phyloP scores from a whole-genome alignment of 805 yeast species.

The Yarrowia sp. region DNA sequence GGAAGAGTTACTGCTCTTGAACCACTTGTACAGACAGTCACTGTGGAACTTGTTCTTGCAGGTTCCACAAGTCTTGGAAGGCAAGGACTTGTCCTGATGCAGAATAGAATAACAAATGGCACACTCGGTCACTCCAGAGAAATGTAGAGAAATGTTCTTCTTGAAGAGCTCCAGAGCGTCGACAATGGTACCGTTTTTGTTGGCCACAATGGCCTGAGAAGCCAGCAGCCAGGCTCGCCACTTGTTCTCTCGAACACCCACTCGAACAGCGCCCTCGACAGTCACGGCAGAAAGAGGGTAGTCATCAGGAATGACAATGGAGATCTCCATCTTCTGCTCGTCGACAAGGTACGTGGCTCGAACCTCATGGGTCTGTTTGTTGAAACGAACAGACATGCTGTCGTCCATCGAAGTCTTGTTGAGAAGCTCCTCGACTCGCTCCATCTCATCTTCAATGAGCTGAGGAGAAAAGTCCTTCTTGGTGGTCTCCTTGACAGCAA shows the following conservation, averaged over 20 bases:
- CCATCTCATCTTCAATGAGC: constrained; percentile 56
- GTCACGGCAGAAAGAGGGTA: constrained; percentile 75
- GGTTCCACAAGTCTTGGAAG: constrained; percentile 81
- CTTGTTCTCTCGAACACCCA: constrained; percentile 86
- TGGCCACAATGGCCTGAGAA: constrained; percentile 74
- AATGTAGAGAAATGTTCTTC: constrained; percentile 75
- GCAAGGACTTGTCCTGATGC: constrained; percentile 86
- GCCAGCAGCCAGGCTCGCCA: constrained; percentile 96
- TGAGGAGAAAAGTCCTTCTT: constrained; percentile 59
- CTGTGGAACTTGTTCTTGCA: constrained; percentile 94
- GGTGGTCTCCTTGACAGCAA: constrained; percentile 60
- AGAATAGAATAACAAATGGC: constrained; percentile 92
- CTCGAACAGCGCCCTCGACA: constrained; percentile 71
- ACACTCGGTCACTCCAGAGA: constrained; percentile 94
- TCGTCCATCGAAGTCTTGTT: constrained; percentile 34
- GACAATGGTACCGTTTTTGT: constrained; percentile 49
- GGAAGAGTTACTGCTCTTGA: constrained; percentile 85
- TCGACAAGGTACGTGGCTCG: constrained; percentile 73
- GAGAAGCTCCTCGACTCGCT: constrained; percentile 47
- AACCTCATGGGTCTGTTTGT: constrained; percentile 61
- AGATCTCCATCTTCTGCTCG: constrained; percentile 80
- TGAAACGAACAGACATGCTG: constrained; percentile 55
- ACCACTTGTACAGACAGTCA: constrained; percentile 96
- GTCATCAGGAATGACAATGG: constrained; percentile 64
- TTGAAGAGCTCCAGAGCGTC: constrained; percentile 67